Base-by-base conservation (phyloP, 2,329 filamentous ascomycete genomes). In the Colletotrichum costaricense region DNA sequence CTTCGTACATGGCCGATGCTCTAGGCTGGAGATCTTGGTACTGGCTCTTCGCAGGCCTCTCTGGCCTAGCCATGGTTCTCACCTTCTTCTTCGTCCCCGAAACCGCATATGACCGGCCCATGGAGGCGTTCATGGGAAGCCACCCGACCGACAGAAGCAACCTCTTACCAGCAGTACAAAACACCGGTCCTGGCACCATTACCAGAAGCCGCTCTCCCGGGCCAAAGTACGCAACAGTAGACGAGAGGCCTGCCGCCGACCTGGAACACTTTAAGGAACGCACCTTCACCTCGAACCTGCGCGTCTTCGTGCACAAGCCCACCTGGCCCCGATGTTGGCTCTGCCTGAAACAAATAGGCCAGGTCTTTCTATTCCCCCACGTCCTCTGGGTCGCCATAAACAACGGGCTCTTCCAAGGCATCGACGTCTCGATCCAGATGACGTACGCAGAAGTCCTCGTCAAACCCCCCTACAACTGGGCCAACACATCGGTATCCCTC, bases 401-500 rank as follows among this genome's bases (percentile, higher is more conserved):
- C 64, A 74, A 74, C 49, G 62, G 72, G 3, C 56, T 74, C 11
- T 72, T 74, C 46, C 69, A 72, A 22, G 72, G 72, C 65, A 72
- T 72, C 33, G 69, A 72, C 55, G 22, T 69, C 14, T 68, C 72
- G 24, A 68, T 74, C 28, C 65, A 68, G 60, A 72, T 74, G 69
- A 74, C 69, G 1, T 74, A 74, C 60, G 69, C 72, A 4, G 64
- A 72, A 55, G 33, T 62, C 7, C 60, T 74, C 24, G 69, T 68
- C 12, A 67, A 69, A 46, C 69, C 69, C 26, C 72, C 72, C 19
- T 74, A 72, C 54, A 72, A 73, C 49, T 74, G 64, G 69, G 55
- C 69, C 58, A 72, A 72, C 59, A 65, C 72, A 12, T 72, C 72
- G 12, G 72, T 74, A 9, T 68, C 69, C 14, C 59, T 72, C 26